phyloP scores from a whole-genome alignment of 805 yeast species.

The Trichomonascus vanleenenianus region DNA sequence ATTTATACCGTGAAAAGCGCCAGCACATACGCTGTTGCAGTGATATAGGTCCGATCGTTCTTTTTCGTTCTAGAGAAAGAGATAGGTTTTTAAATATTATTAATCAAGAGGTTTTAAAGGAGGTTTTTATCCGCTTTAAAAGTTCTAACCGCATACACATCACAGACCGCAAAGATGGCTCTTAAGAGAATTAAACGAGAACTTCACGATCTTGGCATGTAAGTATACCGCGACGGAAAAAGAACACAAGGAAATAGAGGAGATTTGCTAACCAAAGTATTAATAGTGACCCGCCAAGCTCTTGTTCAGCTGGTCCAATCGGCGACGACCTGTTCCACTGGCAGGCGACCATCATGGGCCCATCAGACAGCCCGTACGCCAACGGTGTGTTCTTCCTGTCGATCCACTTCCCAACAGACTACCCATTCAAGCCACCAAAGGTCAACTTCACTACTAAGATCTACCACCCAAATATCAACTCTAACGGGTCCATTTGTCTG shows the following conservation, averaged over 20 bases:
- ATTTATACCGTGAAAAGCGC: background rate
- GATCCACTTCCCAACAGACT: conserved; percentile 97
- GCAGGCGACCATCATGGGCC: conserved; percentile 99
- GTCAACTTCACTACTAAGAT: conserved; percentile 88
- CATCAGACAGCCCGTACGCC: conserved; percentile 80
- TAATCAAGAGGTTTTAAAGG: too few species aligned
- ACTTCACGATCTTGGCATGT: conserved; percentile 90
- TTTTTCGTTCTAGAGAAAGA: background rate
- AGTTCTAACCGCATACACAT: background rate
- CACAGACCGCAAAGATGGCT: conserved; percentile 50
- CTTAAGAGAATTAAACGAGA: conserved; percentile 94
- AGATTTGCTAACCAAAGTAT: background rate
- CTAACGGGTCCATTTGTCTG: conserved; percentile 91
- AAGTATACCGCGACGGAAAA: conserved; percentile 32
- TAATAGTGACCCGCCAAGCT: conserved; percentile 91
- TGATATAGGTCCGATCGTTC: too few species aligned
- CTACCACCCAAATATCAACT: conserved; percentile 95
- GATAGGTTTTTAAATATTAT: too few species aligned
- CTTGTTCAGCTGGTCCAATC: conserved; percentile 98
- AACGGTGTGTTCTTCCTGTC: conserved; percentile 95
- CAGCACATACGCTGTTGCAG: background rate
- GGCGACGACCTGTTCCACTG: conserved; percentile 98
- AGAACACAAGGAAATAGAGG: background rate
- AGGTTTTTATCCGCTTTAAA: too few species aligned
- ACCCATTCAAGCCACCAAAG: conserved; percentile 98